Base-by-base conservation (phyloP, 2,329 filamentous ascomycete genomes). In the Trichoderma koningiopsis region DNA sequence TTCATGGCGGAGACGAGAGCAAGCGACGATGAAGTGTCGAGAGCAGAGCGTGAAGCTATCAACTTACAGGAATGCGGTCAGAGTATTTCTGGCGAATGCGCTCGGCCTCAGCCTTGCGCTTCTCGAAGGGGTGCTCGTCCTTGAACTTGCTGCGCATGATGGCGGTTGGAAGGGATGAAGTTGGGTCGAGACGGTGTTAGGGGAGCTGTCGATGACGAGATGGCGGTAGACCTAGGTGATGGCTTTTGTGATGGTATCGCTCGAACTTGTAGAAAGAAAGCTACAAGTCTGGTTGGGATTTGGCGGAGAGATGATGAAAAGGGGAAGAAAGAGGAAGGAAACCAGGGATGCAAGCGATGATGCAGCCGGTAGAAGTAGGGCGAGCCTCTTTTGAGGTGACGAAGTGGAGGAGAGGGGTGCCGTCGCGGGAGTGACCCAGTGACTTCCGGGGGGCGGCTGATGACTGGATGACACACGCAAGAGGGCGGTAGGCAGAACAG, bases 61-160 rank as follows among this genome's bases (percentile, higher is more conserved):
- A 49, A 89, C 94, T 81, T 89, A 97, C 96, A 63, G 96, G 96
- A 84, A 99, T 99, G 77, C 96, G 93, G 82, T 99, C 96, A 76
- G 93, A 90, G 82, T 99, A 99, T 85, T 99, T 99, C 87, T 97
- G 94, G 75, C 96, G 94, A 82, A 97, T 97, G 83, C 96, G 94
- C 88, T 99, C 96, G 81, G 96, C 96, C 86, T 99, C 96, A 74
- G 96, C 96, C 93, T 98, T 97, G 86, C 96, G 94, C 93, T 99
- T 99, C 91, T 98, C 96, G 82, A 98, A 98, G 77, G 93, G 94
- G 83, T 98, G 96, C 89, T 98, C 96, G 91, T 99, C 96, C 94
- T 99, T 99, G 85, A 99, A 99, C 90, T 98, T 98, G 87, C 93
- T 97, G 81, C 94, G 92, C 94, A 97, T 97, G 75, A 79, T 93